Evolutionary conservation across 768 basidiomycete genomes (phyloP).

Genomic region (Boletellus sp.): DNA sequence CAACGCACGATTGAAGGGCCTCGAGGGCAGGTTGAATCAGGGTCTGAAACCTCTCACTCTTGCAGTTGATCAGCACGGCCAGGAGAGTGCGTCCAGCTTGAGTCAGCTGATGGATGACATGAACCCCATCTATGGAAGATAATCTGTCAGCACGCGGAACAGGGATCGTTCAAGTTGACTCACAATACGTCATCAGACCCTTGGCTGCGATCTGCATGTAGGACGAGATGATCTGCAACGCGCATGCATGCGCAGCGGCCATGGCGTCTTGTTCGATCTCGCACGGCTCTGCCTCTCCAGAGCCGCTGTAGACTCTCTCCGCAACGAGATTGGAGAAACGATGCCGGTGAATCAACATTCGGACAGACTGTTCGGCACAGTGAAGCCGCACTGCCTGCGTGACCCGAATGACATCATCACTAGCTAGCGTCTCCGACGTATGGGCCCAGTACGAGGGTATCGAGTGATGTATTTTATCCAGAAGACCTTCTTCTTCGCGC

Average conservation of each 20-base stretch:
- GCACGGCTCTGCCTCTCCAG: constrained; percentile 48
- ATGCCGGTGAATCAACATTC: constrained; percentile 87
- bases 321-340: constrained; percentile 76
- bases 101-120: constrained; percentile 93
- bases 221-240: constrained; percentile 76
- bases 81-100: constrained; percentile 90
- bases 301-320: constrained; percentile 52
- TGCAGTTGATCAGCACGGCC: constrained; percentile 84
- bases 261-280: constrained; percentile 79
- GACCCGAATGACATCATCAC: constrained; percentile 82
- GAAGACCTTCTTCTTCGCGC: constrained; percentile 72
- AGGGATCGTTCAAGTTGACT: constrained; percentile 31
- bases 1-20: constrained; percentile 82
- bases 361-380: constrained; percentile 82
- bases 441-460: constrained; percentile 80
- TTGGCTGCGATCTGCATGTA: constrained; percentile 84
- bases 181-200: constrained; percentile 93
- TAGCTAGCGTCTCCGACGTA: constrained; percentile 72
- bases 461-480: constrained; percentile 74
- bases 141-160: constrained; percentile 10
- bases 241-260: constrained; percentile 69
- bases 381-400: constrained; percentile 86
- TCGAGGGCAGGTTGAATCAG: constrained; percentile 81
- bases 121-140: constrained; percentile 70
- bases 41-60: constrained; percentile 69